Base-by-base conservation (phyloP, 2,329 filamentous ascomycete genomes). In the Ascosphaera pollenicola region DNA sequence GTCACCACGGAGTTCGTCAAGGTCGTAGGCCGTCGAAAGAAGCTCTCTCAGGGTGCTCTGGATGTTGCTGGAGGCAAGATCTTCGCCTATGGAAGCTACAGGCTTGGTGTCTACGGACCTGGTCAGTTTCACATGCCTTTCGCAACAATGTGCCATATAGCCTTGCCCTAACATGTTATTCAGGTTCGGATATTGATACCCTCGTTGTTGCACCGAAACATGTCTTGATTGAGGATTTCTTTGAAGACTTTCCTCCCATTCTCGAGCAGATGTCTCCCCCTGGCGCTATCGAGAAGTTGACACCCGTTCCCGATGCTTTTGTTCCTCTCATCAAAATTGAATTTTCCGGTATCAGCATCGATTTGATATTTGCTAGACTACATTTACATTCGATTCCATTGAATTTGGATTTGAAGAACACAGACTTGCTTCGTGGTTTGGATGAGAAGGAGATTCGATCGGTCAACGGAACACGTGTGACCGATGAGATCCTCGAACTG, bases 251-350 rank as follows among this genome's bases (percentile, higher is more conserved):
- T 49, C 85, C 85, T n/a, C 65, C 71, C 16, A 62, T 91, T 37
- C 70, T 98, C 37, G 63, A 77, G 48, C 68, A 76, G 47, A 77
- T 89, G 70, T 75, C 81, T 1, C 73, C 78, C 7, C 63, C 73
- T 30, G 79, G 75, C n/a, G 69, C 84, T 42, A 82, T 95, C 48
- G 78, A 79, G 43, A 82, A 91, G 53, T 66, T 94, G 50, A 77
- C 81, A 2, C 73, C 78, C 0, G 89, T 98, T 30, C 77, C 77
- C 37, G 87, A 92, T 51, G 83, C 87, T 3, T 92, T 82, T 51
- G 87, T 95, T 6, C 89, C 89, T 37, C 92, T 98, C 54, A 95
- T 98, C 64, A 95, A 94, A 56, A 81, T 95, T 51, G 82, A 92
- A 54, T 82, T 91, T 48, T 74, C 70, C 39, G 81, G 77, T 38